Base-by-base conservation (phyloP, 805 yeast species). In the Gaillardinia entomophila region DNA sequence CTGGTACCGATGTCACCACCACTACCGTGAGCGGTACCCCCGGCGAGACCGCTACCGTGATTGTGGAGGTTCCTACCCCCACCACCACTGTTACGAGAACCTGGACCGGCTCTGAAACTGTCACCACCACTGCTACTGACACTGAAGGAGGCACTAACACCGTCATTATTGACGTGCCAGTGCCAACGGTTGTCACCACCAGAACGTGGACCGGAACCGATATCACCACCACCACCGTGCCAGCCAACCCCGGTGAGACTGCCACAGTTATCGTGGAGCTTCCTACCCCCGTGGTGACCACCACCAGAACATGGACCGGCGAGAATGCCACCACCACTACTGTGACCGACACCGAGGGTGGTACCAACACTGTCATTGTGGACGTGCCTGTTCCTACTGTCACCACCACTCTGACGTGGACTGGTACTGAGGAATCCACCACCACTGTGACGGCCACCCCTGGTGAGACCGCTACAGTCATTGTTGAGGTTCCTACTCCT, bases 1-100 rank as follows among this genome's bases (percentile, higher is more conserved):
- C 37, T 3, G 27, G 28, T 12, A 26, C 30, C 6, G 10, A 4
- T 23, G 17, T 25, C 6, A 24, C 46, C 3, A 34, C 43, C 15
- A 36, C 38, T 7, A 53, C 57, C 3, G 25, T 18, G n/a, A 37
- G 51, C 7, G 41, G 45, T 15, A 12, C 43, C 3, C 34, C 41
- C 7, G 53, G 47, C 14, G 45, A 33, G 12, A 43, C 50, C 7
- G 46, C 37, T 3, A 47, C 53, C 1, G 48, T 49, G 4, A 30
- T 38, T n/a, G 32, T 46, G 14, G 36, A 41, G 11, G 40, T 37
- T 12, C 46, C 48, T 6, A 42, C 47, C 13, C 20, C 34, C 14
- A 26, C 30, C 8, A 19, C 22, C 10, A 19, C 22, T 19, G 22
- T 19, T 12, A 32, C 35, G 4, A n/a, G 25, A 7, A 31, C 34